Conservation (phyloP, 768 basidiomycete genomes). For the Serpula lacrymans region DNA sequence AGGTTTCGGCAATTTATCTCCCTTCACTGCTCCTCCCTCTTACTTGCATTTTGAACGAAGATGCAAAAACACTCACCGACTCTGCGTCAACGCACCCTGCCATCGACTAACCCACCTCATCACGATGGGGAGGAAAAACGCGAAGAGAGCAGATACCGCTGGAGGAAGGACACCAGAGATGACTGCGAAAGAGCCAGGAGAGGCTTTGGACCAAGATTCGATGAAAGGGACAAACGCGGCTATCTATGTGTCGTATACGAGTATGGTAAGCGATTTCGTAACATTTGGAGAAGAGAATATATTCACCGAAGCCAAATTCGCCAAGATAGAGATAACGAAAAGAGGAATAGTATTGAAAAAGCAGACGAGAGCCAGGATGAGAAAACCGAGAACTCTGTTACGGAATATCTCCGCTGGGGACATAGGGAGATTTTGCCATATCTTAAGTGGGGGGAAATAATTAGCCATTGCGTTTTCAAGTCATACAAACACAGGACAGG, state of each 20-base stretch:
- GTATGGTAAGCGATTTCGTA: slow-evolving; percentile 3
- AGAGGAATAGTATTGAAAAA: slow-evolving; percentile 95
- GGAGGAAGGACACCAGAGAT: slow-evolving; percentile 94
- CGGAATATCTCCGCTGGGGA: slow-evolving; percentile 62
- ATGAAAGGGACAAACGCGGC: slow-evolving; percentile 74
- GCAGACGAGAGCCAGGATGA: slow-evolving; percentile 74
- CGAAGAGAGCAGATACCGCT: slow-evolving; percentile 81
- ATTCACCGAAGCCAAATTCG: slow-evolving; percentile 81
- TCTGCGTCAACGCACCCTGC: slow-evolving; percentile 47
- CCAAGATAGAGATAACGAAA: slow-evolving; percentile 83
- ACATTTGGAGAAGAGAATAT: slow-evolving; percentile 2
- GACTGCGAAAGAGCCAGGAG: slow-evolving; percentile 69
- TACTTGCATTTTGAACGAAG: too few relatives aligned
- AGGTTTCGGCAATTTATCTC: slow-evolving; percentile 3
- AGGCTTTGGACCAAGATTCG: slow-evolving; percentile 60
- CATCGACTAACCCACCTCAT: slow-evolving; percentile 82
- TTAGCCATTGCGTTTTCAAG: background rate
- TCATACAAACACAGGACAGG: slow-evolving; percentile 1
- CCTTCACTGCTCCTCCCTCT: too few relatives aligned
- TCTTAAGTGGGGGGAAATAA: slow-evolving; percentile 34
- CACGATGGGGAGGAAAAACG: slow-evolving; percentile 85
- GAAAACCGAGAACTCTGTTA: slow-evolving; percentile 72
- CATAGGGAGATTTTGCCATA: slow-evolving; percentile 89
- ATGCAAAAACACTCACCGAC: slow-evolving; percentile 17
- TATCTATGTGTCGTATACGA: slow-evolving; percentile 10